Evolutionary conservation across 108 stramenopile species (phyloP).

Genomic region (Skeletonema grethae): DNA sequence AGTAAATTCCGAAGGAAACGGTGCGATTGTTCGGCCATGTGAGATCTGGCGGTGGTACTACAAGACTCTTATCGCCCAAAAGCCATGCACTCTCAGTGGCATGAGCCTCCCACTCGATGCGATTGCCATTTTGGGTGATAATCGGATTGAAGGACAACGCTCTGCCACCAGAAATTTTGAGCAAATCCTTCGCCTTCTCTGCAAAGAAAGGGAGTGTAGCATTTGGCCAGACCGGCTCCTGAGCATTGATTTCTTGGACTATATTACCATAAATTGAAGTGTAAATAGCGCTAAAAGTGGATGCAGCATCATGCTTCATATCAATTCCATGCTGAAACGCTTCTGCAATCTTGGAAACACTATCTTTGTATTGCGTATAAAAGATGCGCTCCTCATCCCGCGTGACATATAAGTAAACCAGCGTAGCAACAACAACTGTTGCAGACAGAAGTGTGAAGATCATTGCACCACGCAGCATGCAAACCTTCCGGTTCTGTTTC

Average conservation of each 20-base stretch:
- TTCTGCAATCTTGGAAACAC: slow-evolving; percentile 47
- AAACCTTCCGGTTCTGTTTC: slow-evolving; percentile 24
- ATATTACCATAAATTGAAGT: slow-evolving; percentile 41
- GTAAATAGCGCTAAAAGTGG: slow-evolving; percentile 44
- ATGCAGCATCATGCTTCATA: slow-evolving; percentile 37
- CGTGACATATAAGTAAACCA: slow-evolving; percentile 24
- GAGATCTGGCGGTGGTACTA: slow-evolving; percentile 18
- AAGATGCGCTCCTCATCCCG: slow-evolving; percentile 37
- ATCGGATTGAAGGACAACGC: slow-evolving; percentile 55
- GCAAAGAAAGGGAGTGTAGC: slow-evolving; percentile 61
- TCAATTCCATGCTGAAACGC: slow-evolving; percentile 46
- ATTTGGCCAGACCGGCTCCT: slow-evolving; percentile 50
- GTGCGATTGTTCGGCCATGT: slow-evolving; percentile 44
- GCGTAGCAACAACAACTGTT: slow-evolving; percentile 25
- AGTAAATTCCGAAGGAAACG: slow-evolving; percentile 52
- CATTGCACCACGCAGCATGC: slow-evolving; percentile 28
- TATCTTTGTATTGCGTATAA: slow-evolving; percentile 29
- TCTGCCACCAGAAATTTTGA: slow-evolving; percentile 32
- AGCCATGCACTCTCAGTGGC: slow-evolving; percentile 25
- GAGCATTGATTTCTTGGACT: neutral
- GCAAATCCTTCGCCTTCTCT: slow-evolving; percentile 39
- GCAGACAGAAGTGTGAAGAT: slow-evolving; percentile 37
- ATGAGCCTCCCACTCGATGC: slow-evolving; percentile 38
- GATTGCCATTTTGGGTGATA: slow-evolving; percentile 47
- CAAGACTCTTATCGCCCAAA: slow-evolving; percentile 14